Conservation (phyloP, 192 early-diverging fungal genomes). For the Gigaspora rosea region DNA sequence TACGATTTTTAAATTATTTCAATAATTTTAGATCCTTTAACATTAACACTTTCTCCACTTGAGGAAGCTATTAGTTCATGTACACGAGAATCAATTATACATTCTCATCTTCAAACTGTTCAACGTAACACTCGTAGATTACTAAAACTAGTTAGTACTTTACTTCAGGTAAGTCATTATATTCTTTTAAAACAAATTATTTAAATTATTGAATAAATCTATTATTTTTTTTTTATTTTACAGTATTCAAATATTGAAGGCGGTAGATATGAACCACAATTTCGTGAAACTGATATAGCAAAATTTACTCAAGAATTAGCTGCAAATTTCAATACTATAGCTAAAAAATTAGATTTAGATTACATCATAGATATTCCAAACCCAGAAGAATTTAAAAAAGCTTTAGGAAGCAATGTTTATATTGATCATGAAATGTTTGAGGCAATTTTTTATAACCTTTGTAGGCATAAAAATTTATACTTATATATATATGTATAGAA, state of each 20-base stretch:
- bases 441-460: slow-evolving; percentile 21
- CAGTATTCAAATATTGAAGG: slow-evolving; percentile 17
- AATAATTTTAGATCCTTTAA: slow-evolving; percentile 46
- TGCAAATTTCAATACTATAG: slow-evolving; percentile 49
- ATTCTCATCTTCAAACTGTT: slow-evolving; percentile 42
- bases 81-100: slow-evolving; percentile 31
- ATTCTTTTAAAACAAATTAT: too few relatives aligned
- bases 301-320: slow-evolving; percentile 52
- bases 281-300: slow-evolving; percentile 48
- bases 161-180: slow-evolving; percentile 43
- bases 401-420: slow-evolving; percentile 2
- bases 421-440: slow-evolving; percentile 20
- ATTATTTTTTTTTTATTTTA: not conserved
- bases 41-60: slow-evolving; percentile 55
- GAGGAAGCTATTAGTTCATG: slow-evolving; percentile 46
- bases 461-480: slow-evolving; percentile 6
- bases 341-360: slow-evolving; percentile 38
- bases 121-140: slow-evolving; percentile 54
- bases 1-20: not conserved
- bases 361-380: slow-evolving; percentile 39
- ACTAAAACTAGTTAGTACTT: slow-evolving; percentile 58
- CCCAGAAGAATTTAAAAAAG: not conserved
- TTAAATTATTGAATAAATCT: too few relatives aligned
- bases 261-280: slow-evolving; percentile 37
- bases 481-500: not conserved